These are phyloP conservation scores for Cadophora sp. DNA, from an alignment of 2,329 filamentous ascomycete species.

Conservation along the genomic window DNA sequence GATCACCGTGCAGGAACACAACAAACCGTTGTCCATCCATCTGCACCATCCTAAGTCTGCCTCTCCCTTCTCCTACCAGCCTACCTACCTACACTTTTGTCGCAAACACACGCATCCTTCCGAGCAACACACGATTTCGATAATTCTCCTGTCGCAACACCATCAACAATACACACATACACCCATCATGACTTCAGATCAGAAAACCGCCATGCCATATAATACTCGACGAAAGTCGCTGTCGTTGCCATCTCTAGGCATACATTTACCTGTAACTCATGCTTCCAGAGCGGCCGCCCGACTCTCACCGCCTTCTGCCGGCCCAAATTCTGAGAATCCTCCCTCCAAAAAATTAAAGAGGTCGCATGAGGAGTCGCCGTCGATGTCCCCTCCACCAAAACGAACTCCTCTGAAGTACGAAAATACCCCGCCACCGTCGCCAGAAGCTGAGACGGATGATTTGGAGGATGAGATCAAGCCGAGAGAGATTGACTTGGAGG, in stretches of 20 bases:
- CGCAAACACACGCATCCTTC: conserved; percentile 22
- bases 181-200: conserved; percentile 28
- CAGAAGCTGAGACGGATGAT: conserved; percentile 55
- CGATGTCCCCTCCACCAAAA: conserved; percentile 53
- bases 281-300: conserved; percentile 60
- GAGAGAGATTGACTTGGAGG: conserved; percentile 75
- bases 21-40: conserved; percentile 31
- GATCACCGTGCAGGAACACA: conserved; percentile 45
- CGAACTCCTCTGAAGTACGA: conserved; percentile 57
- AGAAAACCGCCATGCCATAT: conserved; percentile 74
- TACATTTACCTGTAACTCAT: conserved; percentile 77
- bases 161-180: background rate
- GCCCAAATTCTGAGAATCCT: conserved; percentile 47
- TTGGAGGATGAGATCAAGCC: conserved; percentile 51
- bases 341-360: conserved; percentile 78
- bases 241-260: conserved; percentile 90
- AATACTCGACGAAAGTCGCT: conserved; percentile 97
- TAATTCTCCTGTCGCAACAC: conserved; percentile 38
- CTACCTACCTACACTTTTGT: conserved; percentile 11
- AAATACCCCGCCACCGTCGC: conserved; percentile 82
- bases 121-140: conserved; percentile 25
- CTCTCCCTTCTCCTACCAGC: background rate
- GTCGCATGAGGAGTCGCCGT: conserved; percentile 65
- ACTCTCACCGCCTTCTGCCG: conserved; percentile 46
- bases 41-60: background rate